Percentiles rank a stretch among this genome's conserved stretches.
These are phyloP conservation scores for Cyclospora cayetanensis DNA, from an alignment of 169 alveolate genomes.

Conservation along the genomic window DNA sequence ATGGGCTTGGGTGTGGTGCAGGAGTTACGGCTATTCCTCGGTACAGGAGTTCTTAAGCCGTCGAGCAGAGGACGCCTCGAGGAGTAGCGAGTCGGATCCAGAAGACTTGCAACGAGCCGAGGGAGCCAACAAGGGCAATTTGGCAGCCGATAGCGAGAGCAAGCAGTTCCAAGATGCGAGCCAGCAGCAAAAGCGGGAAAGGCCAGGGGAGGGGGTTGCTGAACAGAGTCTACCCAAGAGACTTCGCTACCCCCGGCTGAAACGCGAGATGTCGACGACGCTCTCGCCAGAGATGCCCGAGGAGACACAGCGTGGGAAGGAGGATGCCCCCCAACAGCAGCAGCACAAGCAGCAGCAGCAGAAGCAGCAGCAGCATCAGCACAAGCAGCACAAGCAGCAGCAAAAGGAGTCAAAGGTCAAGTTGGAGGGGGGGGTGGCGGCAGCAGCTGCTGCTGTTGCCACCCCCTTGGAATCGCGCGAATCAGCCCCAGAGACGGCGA, in stretches of 20 bases:
- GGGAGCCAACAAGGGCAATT: neutral
- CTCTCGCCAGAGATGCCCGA: neutral
- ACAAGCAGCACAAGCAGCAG: neutral
- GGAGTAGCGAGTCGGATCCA: neutral
- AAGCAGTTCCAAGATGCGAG: neutral
- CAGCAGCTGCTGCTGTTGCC: neutral
- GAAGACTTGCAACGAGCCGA: neutral
- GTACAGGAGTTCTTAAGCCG: neutral
- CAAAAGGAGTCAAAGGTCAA: neutral
- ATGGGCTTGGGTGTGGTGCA: too few species aligned
- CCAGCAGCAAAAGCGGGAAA: constrained; percentile 11
- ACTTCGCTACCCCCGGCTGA: constrained; percentile 12
- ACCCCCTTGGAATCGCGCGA: neutral
- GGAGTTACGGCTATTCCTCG: neutral
- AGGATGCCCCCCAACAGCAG: neutral
- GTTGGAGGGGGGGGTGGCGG: constrained; percentile 27
- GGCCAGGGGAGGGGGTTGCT: constrained; percentile 54
- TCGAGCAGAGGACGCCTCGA: neutral
- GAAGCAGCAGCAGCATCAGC: constrained; percentile 7
- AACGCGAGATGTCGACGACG: neutral
- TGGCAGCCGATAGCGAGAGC: neutral
- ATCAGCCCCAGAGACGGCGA: neutral
- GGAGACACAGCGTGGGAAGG: neutral
- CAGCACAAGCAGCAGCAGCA: neutral
- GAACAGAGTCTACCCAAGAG: neutral